Percentiles rank a stretch among this genome's conserved stretches.
Evolutionary conservation across 108 stramenopile genomes (phyloP).

Genomic region (Asterionellopsis glacialis): DNA sequence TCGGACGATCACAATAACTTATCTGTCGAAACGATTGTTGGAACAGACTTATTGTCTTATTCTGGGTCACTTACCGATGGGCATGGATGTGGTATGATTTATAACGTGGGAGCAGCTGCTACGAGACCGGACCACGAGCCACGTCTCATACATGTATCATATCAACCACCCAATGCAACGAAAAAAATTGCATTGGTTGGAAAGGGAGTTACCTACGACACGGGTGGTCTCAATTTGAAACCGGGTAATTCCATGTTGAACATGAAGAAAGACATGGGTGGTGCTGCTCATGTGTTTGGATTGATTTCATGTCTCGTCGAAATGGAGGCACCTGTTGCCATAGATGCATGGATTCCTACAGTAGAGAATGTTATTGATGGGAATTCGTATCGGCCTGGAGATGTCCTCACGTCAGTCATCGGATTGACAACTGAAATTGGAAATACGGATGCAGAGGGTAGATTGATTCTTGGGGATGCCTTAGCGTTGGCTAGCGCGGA

Average conservation of each 20-base stretch:
- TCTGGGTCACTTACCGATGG: background rate
- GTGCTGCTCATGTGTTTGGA: constrained; percentile 30
- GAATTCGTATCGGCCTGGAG: constrained; percentile 52
- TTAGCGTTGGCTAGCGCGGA: constrained; percentile 26
- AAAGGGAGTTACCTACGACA: constrained; percentile 48
- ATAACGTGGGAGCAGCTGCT: background rate
- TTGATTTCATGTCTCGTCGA: constrained; percentile 5
- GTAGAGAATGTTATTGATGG: constrained; percentile 3
- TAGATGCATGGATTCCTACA: background rate
- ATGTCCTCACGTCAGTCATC: constrained; percentile 48
- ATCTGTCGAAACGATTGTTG: constrained; percentile 3
- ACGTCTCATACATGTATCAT: constrained; percentile 4
- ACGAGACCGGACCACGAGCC: constrained; percentile 1
- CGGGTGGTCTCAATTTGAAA: constrained; percentile 45
- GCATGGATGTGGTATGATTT: constrained; percentile 12
- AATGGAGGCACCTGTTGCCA: background rate
- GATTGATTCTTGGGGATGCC: constrained; percentile 55
- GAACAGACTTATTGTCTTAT: constrained; percentile 3
- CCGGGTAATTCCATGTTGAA: constrained; percentile 27
- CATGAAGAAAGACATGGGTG: constrained; percentile 58
- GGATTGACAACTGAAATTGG: constrained; percentile 49
- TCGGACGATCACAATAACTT: background rate
- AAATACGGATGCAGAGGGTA: constrained; percentile 65
- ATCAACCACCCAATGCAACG: background rate
- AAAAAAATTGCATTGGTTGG: constrained; percentile 31